phyloP scores from a whole-genome alignment of 345 rosid species.

The Eucalyptus sp. region DNA sequence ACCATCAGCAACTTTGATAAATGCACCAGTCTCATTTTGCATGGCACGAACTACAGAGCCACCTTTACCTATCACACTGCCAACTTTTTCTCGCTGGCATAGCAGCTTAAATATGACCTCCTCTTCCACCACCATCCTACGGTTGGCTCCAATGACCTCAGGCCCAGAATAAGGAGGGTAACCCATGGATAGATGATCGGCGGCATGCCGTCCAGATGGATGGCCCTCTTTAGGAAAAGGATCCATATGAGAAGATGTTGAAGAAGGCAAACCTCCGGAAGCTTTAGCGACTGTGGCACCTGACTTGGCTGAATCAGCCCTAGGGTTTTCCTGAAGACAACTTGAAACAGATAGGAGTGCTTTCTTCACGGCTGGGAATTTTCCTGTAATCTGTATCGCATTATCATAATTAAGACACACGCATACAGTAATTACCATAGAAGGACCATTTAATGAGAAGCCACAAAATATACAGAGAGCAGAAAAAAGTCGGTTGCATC shows the following conservation, averaged over 20 bases:
- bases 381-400: slow-evolving; percentile 41
- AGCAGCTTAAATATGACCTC: slow-evolving; percentile 49
- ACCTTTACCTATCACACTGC: slow-evolving; percentile 76
- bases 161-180: slow-evolving; percentile 44
- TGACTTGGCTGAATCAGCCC: slow-evolving; percentile 14
- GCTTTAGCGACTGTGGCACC: not conserved
- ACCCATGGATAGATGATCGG: slow-evolving; percentile 40
- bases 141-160: slow-evolving; percentile 31
- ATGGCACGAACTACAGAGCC: slow-evolving; percentile 46
- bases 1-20: slow-evolving; percentile 52
- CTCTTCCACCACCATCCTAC: slow-evolving; percentile 44
- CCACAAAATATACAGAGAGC: not conserved
- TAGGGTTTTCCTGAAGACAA: slow-evolving; percentile 35
- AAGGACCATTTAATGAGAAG: not conserved
- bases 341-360: slow-evolving; percentile 37
- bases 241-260: slow-evolving; percentile 24
- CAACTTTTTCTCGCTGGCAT: slow-evolving; percentile 69
- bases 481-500: not conserved
- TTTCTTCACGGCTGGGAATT: slow-evolving; percentile 43
- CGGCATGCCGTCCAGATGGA: slow-evolving; percentile 23
- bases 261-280: not conserved
- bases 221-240: slow-evolving; percentile 34
- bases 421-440: not conserved
- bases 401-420: not conserved
- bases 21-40: slow-evolving; percentile 70